Percentiles rank a stretch among this genome's conserved stretches.
phyloP scores from a whole-genome alignment of 768 basidiomycete species.

The Pleurotus platypus region DNA sequence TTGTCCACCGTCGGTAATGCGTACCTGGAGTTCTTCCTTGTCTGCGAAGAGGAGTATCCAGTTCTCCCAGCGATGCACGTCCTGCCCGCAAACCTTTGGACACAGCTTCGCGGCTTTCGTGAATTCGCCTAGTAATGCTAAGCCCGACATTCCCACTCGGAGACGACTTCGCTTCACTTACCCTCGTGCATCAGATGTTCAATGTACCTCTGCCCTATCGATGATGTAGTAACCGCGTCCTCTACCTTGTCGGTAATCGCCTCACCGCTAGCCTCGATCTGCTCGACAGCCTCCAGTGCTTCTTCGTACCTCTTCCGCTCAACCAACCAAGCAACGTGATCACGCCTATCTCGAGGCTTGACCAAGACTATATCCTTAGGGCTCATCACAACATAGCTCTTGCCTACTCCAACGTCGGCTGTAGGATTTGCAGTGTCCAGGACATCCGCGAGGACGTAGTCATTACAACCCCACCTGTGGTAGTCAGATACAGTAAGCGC shows the following conservation, averaged over 20 bases:
- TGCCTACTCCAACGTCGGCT: constrained; percentile 27
- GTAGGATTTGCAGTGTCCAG: constrained; percentile 26
- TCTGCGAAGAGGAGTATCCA: constrained; percentile 93
- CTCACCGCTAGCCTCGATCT: constrained; percentile 42
- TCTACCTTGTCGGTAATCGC: constrained; percentile 19
- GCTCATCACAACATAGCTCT: constrained; percentile 79
- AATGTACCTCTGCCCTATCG: constrained; percentile 85
- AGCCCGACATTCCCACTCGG: neutral
- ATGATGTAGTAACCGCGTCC: constrained; percentile 47
- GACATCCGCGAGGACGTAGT: constrained; percentile 72
- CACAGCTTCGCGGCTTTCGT: constrained; percentile 77
- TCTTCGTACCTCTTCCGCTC: constrained; percentile 86
- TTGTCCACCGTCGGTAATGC: constrained; percentile 13
- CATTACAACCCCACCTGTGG: constrained; percentile 87
- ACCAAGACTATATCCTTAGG: constrained; percentile 87
- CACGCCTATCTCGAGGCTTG: constrained; percentile 80
- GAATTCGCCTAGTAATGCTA: constrained; percentile 41
- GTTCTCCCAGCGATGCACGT: constrained; percentile 87
- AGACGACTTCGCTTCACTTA: constrained; percentile 23
- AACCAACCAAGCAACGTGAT: constrained; percentile 91
- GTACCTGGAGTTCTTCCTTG: constrained; percentile 72
- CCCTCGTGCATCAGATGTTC: constrained; percentile 82
- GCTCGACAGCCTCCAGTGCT: constrained; percentile 79
- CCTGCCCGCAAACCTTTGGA: constrained; percentile 80
- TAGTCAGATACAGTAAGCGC: constrained; percentile 76